Evolutionary conservation across 1,284 basidiomycete genomes (phyloP), one percentile per base, ranked within the genome.

Genomic region (Fomes fomentarius): DNA sequence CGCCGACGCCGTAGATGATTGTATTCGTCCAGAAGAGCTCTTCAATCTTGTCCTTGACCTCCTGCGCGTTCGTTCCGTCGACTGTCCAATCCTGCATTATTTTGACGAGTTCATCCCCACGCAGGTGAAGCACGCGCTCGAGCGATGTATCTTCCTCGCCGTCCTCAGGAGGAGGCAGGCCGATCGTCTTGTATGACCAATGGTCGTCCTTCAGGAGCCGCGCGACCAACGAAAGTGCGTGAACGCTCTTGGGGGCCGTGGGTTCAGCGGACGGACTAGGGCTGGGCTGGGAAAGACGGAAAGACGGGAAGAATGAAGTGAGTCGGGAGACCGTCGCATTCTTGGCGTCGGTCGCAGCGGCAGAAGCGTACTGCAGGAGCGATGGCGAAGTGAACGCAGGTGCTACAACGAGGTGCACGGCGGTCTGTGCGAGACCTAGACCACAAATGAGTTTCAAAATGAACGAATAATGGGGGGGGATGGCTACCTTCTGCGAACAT

Each of bases 401-500:
- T 6, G 67, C 64, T 0, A 56, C 41, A 10, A 55, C 52, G 1
- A 26, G 17, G 35, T 74, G 73, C 2, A 68, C 62, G 3, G 72
- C 69, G 2, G 71, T 56, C 42, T 71, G 65, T 5, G 73, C 73
- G 14, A 76, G 65, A n/a, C 73, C 74, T 75, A 21, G 28, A 30
- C 6, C 28, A 38, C 42, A 22, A 14, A 41, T 19, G 17, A 9
- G 22, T 14, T 0, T 22, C 33, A 2, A 12, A 19, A 19, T 8
- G 15, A 11, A 30, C 1, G 12, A 12, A 30, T 3, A n/a, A 31
- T 14, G 26, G 12, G n/a, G n/a, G n/a, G n/a, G n/a, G 11, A 4
- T 6, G 7, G 2, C 14, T 47, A 81, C 87, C 86, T 78, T 89
- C 85, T 2, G 81, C 80, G 11, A 84, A 69, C 63, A 87, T 78